Percentiles rank a stretch among this genome's conserved stretches.
These are phyloP conservation scores for Diaporthe caulivora DNA, from an alignment of 2,329 filamentous ascomycete genomes.

Conservation along the genomic window DNA sequence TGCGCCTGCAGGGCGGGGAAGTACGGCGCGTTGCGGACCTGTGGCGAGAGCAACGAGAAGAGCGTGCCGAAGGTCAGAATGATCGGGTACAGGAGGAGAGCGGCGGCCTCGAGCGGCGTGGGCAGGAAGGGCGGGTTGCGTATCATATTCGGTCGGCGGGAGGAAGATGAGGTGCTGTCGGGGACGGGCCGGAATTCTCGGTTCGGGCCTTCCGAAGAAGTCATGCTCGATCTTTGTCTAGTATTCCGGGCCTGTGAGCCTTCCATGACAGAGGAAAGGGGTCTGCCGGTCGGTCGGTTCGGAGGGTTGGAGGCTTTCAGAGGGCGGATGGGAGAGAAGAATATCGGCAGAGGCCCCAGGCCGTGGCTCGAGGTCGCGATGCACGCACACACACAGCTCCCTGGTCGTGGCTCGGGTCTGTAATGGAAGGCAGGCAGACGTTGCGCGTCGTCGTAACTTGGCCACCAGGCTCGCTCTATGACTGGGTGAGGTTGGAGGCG, in stretches of 20 bases:
- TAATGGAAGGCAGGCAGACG: slow-evolving; percentile 19
- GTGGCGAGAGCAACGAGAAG: slow-evolving; percentile 83
- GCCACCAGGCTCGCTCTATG: slow-evolving; percentile 1
- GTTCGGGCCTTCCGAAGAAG: slow-evolving; percentile 9
- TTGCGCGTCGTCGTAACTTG: slow-evolving; percentile 7
- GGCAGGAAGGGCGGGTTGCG: slow-evolving; percentile 74
- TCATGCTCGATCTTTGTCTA: slow-evolving; percentile 34
- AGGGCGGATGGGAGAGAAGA: neutral
- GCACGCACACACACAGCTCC: neutral
- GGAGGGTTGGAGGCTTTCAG: neutral
- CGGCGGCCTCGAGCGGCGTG: slow-evolving; percentile 74
- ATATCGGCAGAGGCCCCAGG: slow-evolving; percentile 9
- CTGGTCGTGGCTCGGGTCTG: neutral
- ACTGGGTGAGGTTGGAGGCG: neutral
- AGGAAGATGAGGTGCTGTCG: neutral
- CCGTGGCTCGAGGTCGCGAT: slow-evolving; percentile 18
- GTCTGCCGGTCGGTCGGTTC: neutral
- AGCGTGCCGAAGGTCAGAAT: slow-evolving; percentile 85
- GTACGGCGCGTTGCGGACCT: slow-evolving; percentile 74
- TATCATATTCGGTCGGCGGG: slow-evolving; percentile 7
- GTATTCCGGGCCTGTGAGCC: slow-evolving; percentile 34
- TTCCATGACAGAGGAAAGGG: slow-evolving; percentile 33
- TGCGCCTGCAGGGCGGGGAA: slow-evolving; percentile 73
- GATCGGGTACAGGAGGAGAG: slow-evolving; percentile 79
- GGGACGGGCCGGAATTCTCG: neutral